Evolutionary conservation across 192 early-diverging fungal genomes (phyloP).

Genomic region (Thamnidium elegans): DNA sequence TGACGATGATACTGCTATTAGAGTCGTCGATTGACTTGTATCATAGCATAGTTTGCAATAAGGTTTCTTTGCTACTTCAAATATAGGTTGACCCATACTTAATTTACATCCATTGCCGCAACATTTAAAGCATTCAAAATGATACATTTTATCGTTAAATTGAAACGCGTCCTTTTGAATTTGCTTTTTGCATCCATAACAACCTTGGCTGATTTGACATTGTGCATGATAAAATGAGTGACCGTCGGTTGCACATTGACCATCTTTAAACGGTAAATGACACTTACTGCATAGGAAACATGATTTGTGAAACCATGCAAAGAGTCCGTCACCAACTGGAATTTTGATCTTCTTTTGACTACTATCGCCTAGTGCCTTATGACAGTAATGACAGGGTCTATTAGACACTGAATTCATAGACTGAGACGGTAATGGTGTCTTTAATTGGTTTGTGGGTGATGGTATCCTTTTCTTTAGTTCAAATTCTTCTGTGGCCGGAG

Average conservation of each 20-base stretch:
- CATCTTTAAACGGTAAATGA: background rate
- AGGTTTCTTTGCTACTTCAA: background rate
- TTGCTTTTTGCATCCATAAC: background rate
- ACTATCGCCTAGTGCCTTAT: background rate
- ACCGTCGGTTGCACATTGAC: conserved; percentile 4
- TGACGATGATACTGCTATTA: too few species aligned
- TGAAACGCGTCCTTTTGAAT: background rate
- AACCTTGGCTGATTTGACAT: background rate
- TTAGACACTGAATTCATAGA: background rate
- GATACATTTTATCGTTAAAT: conserved; percentile 3
- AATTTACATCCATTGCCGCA: background rate
- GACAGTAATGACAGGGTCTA: background rate
- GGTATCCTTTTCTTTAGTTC: too few species aligned
- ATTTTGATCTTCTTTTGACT: conserved; percentile 1
- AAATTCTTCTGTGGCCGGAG: background rate
- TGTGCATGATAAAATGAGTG: background rate
- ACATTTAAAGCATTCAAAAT: conserved; percentile 12
- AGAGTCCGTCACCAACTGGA: background rate
- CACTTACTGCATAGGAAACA: conserved; percentile 12
- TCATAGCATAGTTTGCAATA: background rate
- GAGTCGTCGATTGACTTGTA: background rate
- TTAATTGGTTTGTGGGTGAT: too few species aligned
- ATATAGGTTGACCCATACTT: background rate
- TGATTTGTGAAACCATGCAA: conserved; percentile 32
- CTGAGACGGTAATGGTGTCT: background rate